Percentiles rank a stretch among this genome's conserved stretches.
Evolutionary conservation across 164 flowering plant genomes (phyloP).

Genomic region (Tetracentron sinense): DNA sequence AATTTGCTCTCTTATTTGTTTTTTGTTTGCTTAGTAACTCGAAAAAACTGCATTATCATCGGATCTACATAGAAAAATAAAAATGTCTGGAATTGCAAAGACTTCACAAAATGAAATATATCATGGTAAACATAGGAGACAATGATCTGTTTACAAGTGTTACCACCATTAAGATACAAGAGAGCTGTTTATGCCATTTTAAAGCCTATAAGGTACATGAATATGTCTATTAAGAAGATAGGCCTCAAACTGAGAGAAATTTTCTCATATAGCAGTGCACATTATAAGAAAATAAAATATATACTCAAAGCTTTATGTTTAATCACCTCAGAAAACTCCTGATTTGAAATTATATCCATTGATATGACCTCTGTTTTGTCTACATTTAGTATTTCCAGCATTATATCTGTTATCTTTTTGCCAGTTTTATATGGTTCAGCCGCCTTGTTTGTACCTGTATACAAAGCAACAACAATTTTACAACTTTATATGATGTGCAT

Average conservation of each 20-base stretch:
- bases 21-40: too few relatives aligned
- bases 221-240: not conserved
- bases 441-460: conserved; percentile 73
- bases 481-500: not conserved
- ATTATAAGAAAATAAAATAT: not conserved
- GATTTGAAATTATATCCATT: conserved; percentile 85
- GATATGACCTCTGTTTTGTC: conserved; percentile 75
- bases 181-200: too few relatives aligned
- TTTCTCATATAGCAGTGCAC: not conserved
- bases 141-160: too few relatives aligned
- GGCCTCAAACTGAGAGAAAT: not conserved
- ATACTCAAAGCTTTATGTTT: not conserved
- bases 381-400: conserved; percentile 74
- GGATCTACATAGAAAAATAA: too few relatives aligned
- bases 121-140: too few relatives aligned
- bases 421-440: conserved; percentile 78
- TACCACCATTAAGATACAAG: too few relatives aligned
- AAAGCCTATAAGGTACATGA: not conserved
- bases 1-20: too few relatives aligned
- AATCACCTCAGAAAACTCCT: conserved; percentile 91
- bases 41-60: too few relatives aligned
- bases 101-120: too few relatives aligned
- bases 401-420: conserved; percentile 59
- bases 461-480: conserved; percentile 9
- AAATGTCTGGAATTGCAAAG: too few relatives aligned